Evolutionary conservation across 805 yeast species (phyloP), one percentile per base, ranked within the genome.

Genomic region (Schizosaccharomyces japonicus): DNA sequence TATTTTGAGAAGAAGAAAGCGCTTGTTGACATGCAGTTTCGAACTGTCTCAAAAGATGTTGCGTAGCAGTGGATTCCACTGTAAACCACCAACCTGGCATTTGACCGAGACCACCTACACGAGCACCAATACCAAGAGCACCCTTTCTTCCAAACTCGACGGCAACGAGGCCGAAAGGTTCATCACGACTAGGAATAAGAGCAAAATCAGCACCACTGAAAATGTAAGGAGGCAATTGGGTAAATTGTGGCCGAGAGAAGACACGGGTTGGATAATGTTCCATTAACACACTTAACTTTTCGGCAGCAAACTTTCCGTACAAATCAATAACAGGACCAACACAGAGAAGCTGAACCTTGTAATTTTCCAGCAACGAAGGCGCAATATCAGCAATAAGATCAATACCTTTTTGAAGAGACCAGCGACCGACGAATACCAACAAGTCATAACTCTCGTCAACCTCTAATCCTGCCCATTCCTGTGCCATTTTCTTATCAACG

Each of bases 21-120:
- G 47, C 47, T 15, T 45, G 34, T n/a, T 30, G 47, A 31, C 34
- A 29, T 5, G 47, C 47, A 17, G 15, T 19, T 17, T 45, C 39
- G 23, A 45, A 45, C n/a, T 45, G 47, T 30, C 31, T 28, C 11
- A 45, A 17, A 13, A 45, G 31, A 30, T 45, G 47, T 13, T 21
- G 30, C 15, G 47, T 28, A 8, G 47, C 39, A 30, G 27, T 45
- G 10, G 47, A 45, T 19, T 45, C 47, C 13, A 45, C 39, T 27
- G 39, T 26, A 30, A 17, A 45, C 47, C 47, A 45, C 47, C 47
- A 45, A 15, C 47, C 47, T 8, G 47, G 47, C 47, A 45, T 45
- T 19, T 45, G 47, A 13, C 47, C 47, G 15, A 45, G 31, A 30
- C 47, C 47, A 21, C 47, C 47, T 8, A 45, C 47, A 8, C 36